Evolutionary conservation across 2,329 filamentous ascomycete species (phyloP).

Genomic region (Ophiognomonia clavigignenti-juglandacearum): DNA sequence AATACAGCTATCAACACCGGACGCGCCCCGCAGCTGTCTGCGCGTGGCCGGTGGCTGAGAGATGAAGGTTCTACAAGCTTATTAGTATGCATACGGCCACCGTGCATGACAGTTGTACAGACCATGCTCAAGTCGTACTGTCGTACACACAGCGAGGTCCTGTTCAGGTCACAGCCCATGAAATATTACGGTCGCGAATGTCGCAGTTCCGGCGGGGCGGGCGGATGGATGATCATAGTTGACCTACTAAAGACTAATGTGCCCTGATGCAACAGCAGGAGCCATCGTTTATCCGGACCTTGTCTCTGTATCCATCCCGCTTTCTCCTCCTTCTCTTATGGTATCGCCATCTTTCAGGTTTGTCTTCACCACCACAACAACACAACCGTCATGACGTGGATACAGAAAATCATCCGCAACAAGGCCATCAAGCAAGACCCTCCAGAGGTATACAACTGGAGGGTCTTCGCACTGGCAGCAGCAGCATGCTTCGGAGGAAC

Average conservation of each 20-base stretch:
- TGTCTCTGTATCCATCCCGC: not conserved
- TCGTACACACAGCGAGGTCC: too few species aligned
- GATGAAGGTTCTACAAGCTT: too few species aligned
- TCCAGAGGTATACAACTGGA: conserved; percentile 65
- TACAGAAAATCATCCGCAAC: conserved; percentile 44
- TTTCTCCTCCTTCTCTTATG: not conserved
- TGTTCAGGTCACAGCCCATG: too few species aligned
- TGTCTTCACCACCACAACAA: not conserved
- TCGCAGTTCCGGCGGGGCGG: too few species aligned
- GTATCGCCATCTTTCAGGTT: not conserved
- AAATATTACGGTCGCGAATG: too few species aligned
- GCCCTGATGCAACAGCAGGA: not conserved
- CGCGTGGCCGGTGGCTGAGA: too few species aligned
- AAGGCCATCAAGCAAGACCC: conserved; percentile 64
- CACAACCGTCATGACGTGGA: conserved; percentile 18
- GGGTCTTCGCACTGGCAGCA: conserved; percentile 59
- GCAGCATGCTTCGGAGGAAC: conserved; percentile 36
- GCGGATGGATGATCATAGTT: not conserved
- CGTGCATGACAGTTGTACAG: too few species aligned
- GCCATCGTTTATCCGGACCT: not conserved
- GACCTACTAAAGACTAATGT: not conserved
- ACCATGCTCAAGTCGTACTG: too few species aligned
- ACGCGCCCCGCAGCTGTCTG: too few species aligned
- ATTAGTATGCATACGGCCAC: too few species aligned
- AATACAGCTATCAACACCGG: too few species aligned